phyloP scores from a whole-genome alignment of 768 basidiomycete species.

The Phylloporus rhodoxanthus region DNA sequence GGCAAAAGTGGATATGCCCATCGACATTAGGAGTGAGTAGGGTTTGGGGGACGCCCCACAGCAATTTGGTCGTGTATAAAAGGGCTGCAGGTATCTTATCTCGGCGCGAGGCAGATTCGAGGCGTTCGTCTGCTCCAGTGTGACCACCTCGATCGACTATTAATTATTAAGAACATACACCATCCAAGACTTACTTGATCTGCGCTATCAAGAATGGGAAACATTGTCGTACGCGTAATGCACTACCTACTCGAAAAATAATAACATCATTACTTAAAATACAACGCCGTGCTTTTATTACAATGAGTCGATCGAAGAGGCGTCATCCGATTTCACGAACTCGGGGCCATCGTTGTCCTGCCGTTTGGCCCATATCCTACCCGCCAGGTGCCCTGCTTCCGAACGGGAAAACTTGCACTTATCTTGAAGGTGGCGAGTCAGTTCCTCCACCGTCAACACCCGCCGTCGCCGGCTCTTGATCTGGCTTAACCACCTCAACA shows the following conservation, averaged over 20 bases:
- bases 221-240: neutral
- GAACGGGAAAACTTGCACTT: slow-evolving; percentile 18
- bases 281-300: neutral
- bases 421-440: slow-evolving; percentile 20
- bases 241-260: slow-evolving; percentile 3
- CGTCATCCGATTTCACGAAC: slow-evolving; percentile 20
- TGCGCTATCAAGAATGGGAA: neutral
- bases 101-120: slow-evolving; percentile 6
- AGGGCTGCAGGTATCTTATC: slow-evolving; percentile 13
- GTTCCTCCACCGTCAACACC: slow-evolving; percentile 14
- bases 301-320: slow-evolving; percentile 10
- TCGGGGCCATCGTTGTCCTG: slow-evolving; percentile 17
- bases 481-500: slow-evolving; percentile 19
- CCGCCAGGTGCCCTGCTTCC: slow-evolving; percentile 20
- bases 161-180: neutral
- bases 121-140: neutral
- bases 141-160: neutral
- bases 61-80: neutral
- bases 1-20: slow-evolving; percentile 2
- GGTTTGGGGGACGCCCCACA: neutral
- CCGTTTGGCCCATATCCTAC: slow-evolving; percentile 21
- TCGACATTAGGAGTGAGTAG: neutral
- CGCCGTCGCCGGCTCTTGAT: slow-evolving; percentile 8
- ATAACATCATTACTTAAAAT: neutral
- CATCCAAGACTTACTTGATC: neutral